phyloP scores from a whole-genome alignment of 1,284 basidiomycete species.

The Apiotrichum domesticum region DNA sequence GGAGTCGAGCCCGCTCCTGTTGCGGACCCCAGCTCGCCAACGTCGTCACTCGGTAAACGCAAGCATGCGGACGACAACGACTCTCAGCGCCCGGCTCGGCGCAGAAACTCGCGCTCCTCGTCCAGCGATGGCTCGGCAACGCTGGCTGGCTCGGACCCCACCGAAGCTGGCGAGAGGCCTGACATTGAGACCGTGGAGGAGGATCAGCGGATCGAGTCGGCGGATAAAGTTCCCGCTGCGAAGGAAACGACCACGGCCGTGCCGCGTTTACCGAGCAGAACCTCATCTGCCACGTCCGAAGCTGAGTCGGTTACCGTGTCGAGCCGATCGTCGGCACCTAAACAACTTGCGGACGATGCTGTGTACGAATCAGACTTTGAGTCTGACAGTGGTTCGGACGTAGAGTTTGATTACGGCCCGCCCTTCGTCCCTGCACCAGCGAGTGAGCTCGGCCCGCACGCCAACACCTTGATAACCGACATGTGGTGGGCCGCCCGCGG shows the following conservation, averaged over 20 bases:
- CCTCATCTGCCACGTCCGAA: not conserved
- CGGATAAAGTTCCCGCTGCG: no score
- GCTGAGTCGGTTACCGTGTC: not conserved
- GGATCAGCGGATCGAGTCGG: no score
- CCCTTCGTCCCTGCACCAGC: constrained; percentile 3
- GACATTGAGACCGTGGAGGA: no score
- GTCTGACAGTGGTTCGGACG: constrained; percentile 1
- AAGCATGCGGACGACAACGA: constrained; percentile 9
- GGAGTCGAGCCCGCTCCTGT: not conserved
- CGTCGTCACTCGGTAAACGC: constrained; percentile 11
- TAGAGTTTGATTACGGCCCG: not conserved
- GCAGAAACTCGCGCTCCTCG: not conserved
- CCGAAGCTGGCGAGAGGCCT: no score
- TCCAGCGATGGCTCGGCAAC: not conserved
- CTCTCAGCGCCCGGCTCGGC: not conserved
- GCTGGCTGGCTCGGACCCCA: no score
- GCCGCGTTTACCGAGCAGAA: not conserved
- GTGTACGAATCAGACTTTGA: not conserved
- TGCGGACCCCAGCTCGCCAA: constrained; percentile 2
- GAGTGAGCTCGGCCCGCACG: constrained; percentile 5
- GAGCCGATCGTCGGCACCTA: not conserved
- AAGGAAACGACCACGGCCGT: no score
- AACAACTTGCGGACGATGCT: not conserved
- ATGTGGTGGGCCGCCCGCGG: constrained; percentile 6
- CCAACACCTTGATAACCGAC: not conserved